These are phyloP conservation scores for Pontederia crassipes DNA, from an alignment of 176 grass and related monocot species.

Conservation along the genomic window DNA sequence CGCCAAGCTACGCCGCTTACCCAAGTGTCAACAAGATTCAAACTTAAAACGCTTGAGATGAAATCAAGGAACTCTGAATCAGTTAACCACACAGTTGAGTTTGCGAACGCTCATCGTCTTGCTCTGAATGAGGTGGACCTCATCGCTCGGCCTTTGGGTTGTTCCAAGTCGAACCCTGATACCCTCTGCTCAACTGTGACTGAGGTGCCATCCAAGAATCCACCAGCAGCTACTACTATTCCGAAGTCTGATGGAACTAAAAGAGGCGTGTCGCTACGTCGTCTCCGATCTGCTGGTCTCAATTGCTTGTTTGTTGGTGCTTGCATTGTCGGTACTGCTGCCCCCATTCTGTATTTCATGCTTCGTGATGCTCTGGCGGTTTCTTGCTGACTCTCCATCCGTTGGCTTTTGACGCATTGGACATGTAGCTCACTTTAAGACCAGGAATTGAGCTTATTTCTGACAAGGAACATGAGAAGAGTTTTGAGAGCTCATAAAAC, in stretches of 20 bases:
- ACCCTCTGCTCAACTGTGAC: neutral
- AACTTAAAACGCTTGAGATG: slow-evolving; percentile 47
- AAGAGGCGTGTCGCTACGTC: slow-evolving; percentile 15
- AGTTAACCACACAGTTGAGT: slow-evolving; percentile 45
- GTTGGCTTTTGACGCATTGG: slow-evolving; percentile 10
- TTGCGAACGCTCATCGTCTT: slow-evolving; percentile 29
- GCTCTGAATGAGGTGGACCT: slow-evolving; percentile 7
- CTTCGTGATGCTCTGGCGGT: slow-evolving; percentile 20
- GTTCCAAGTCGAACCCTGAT: neutral
- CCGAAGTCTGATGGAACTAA: neutral
- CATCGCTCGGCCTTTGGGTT: neutral
- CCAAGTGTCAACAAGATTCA: slow-evolving; percentile 1
- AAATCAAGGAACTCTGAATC: slow-evolving; percentile 40
- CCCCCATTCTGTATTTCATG: slow-evolving; percentile 22
- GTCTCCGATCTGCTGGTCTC: slow-evolving; percentile 24
- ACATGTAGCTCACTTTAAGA: neutral
- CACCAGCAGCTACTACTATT: neutral
- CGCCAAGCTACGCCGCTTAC: neutral
- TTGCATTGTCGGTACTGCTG: slow-evolving; percentile 32
- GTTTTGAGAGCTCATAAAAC: too few species aligned
- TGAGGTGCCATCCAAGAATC: neutral
- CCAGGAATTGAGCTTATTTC: too few species aligned
- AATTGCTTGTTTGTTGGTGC: slow-evolving; percentile 21
- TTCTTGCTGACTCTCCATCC: neutral
- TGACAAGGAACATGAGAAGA: too few species aligned